Conservation (phyloP, 306 rosid species). For the Lathyrus aphaca region DNA sequence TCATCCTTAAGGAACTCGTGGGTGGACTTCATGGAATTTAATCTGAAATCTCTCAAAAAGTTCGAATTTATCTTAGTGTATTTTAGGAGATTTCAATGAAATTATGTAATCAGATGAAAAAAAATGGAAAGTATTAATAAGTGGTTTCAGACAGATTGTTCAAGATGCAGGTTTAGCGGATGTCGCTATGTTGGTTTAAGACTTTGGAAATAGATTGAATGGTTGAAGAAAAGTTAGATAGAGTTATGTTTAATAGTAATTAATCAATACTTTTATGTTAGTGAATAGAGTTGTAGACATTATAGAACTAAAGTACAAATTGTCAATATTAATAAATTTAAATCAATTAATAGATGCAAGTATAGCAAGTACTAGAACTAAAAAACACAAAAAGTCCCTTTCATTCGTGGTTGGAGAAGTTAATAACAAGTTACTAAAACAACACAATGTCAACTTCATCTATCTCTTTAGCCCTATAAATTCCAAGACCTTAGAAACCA, state of each 20-base stretch:
- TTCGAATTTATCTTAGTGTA: background rate
- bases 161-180: background rate
- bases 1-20: background rate
- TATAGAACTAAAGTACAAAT: too few relatives aligned
- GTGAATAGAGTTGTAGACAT: too few relatives aligned
- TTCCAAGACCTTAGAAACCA: conserved; percentile 8
- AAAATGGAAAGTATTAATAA: background rate
- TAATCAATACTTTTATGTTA: too few relatives aligned
- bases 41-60: background rate
- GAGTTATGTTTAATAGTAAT: too few relatives aligned
- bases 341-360: too few relatives aligned
- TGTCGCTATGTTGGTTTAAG: background rate
- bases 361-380: background rate
- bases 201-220: background rate
- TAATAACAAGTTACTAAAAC: conserved; percentile 6
- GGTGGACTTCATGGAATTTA: background rate
- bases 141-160: background rate
- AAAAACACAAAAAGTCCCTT: background rate
- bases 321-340: too few relatives aligned
- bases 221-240: background rate
- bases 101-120: background rate
- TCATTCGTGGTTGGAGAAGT: background rate
- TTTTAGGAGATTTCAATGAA: background rate
- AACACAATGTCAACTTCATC: conserved; percentile 25
- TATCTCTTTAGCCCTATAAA: conserved; percentile 25